Evolutionary conservation across 352 stramenopile species (phyloP).

Genomic region (Pythium utonaiense): DNA sequence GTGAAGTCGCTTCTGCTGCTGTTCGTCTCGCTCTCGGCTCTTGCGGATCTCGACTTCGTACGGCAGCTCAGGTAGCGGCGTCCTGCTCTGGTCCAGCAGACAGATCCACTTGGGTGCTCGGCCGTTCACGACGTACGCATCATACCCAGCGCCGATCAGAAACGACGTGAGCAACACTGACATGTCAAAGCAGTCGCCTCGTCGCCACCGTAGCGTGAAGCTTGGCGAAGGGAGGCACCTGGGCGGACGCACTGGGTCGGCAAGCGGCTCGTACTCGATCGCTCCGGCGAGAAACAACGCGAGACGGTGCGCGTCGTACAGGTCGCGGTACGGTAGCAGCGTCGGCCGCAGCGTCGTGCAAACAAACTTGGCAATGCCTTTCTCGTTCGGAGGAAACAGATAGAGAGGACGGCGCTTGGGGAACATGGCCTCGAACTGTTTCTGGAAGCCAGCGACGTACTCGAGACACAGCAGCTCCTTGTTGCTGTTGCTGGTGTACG

Average conservation of each 20-base stretch:
- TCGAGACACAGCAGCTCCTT: constrained; percentile 94
- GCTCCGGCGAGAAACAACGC: constrained; percentile 88
- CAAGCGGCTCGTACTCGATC: constrained; percentile 93
- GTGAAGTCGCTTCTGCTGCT: constrained; percentile 20
- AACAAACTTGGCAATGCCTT: constrained; percentile 91
- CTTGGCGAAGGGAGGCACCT: constrained; percentile 77
- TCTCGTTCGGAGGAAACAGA: constrained; percentile 90
- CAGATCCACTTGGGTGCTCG: constrained; percentile 86
- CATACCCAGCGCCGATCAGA: constrained; percentile 91
- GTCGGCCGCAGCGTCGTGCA: constrained; percentile 93
- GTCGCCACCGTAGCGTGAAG: constrained; percentile 85
- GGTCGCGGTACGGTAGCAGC: constrained; percentile 85
- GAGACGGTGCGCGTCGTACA: constrained; percentile 89
- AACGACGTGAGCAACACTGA: constrained; percentile 88
- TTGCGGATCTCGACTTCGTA: constrained; percentile 50
- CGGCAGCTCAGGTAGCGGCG: constrained; percentile 51
- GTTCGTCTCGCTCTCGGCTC: constrained; percentile 32
- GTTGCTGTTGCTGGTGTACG: constrained; percentile 61
- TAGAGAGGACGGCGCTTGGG: constrained; percentile 71
- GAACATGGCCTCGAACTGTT: constrained; percentile 90
- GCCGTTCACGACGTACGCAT: constrained; percentile 93
- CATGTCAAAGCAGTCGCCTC: constrained; percentile 93
- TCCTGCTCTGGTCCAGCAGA: constrained; percentile 88
- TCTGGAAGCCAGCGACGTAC: constrained; percentile 90
- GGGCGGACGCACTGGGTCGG: constrained; percentile 68